These are phyloP conservation scores for Scenedesmus sp. DNA, from an alignment of 163 green algal genomes.

Conservation along the genomic window DNA sequence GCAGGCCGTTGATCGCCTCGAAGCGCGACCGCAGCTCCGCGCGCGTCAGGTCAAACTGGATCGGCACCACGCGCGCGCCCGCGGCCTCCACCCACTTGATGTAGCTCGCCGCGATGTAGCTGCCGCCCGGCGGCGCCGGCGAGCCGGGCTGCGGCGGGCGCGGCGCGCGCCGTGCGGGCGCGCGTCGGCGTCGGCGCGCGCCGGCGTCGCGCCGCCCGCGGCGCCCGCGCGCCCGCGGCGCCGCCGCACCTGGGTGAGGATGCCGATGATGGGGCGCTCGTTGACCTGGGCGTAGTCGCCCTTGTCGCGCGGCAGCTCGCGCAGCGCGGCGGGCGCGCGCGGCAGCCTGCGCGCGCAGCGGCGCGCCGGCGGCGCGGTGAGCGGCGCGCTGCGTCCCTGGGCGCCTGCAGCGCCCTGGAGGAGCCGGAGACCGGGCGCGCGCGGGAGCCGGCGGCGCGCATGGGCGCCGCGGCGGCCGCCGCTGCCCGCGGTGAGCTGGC, in stretches of 20 bases:
- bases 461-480: too few relatives aligned
- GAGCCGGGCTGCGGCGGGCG: conserved; percentile 63
- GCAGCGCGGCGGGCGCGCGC: background rate
- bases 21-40: conserved; percentile 59
- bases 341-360: conserved; percentile 4
- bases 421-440: too few relatives aligned
- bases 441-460: too few relatives aligned
- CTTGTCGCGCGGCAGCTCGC: background rate
- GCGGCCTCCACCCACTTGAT: conserved; percentile 86
- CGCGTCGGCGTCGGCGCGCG: too few relatives aligned
- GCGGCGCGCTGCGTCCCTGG: background rate
- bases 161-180: too few relatives aligned
- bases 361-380: too few relatives aligned
- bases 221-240: too few relatives aligned
- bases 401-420: too few relatives aligned
- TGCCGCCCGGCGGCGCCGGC: conserved; percentile 67
- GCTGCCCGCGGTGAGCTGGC: too few relatives aligned
- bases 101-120: conserved; percentile 84
- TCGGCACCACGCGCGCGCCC: conserved; percentile 80
- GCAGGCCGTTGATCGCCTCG: conserved; percentile 76
- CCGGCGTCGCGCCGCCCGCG: too few relatives aligned
- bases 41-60: conserved; percentile 78
- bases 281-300: conserved; percentile 51
- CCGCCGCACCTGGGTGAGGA: conserved; percentile 74
- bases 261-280: conserved; percentile 82